Conservation (phyloP, 2,329 filamentous ascomycete genomes). For the Aaosphaeria arxii region DNA sequence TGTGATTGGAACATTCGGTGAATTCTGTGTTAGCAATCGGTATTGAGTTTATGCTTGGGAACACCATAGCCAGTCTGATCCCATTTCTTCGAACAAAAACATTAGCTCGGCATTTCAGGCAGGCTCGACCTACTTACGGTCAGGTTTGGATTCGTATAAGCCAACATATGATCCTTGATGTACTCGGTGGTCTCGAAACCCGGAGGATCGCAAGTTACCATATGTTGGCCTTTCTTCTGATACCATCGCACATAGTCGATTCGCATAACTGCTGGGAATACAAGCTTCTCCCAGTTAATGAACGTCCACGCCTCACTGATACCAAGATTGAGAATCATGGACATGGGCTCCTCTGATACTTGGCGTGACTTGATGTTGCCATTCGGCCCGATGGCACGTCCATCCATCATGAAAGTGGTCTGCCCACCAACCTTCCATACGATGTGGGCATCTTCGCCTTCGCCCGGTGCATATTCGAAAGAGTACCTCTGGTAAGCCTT, state of each 20-base stretch:
- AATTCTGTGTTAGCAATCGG: constrained; percentile 26
- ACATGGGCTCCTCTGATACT: constrained; percentile 54
- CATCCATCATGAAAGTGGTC: constrained; percentile 52
- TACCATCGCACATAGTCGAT: constrained; percentile 57
- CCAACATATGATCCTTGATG: constrained; percentile 45
- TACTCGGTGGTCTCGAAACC: constrained; percentile 53
- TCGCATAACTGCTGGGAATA: constrained; percentile 52
- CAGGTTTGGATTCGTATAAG: constrained; percentile 51
- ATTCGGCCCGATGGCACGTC: constrained; percentile 51
- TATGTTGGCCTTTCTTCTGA: constrained; percentile 47
- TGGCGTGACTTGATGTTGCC: constrained; percentile 51
- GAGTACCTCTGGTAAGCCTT: constrained; percentile 54
- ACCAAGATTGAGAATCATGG: constrained; percentile 53
- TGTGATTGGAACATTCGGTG: no score
- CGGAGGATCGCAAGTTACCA: constrained; percentile 54
- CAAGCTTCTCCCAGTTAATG: constrained; percentile 44
- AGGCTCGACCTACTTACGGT: constrained; percentile 40
- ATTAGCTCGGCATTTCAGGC: constrained; percentile 7
- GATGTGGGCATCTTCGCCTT: constrained; percentile 44
- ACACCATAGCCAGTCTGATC: constrained; percentile 32
- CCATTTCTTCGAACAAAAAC: constrained; percentile 19
- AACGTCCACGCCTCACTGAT: constrained; percentile 50
- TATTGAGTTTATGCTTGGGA: constrained; percentile 46
- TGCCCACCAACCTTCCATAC: constrained; percentile 54
- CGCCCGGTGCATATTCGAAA: constrained; percentile 54